phyloP scores from a whole-genome alignment of 371 early-diverging fungal genomes.

The Entomophthora muscae region DNA sequence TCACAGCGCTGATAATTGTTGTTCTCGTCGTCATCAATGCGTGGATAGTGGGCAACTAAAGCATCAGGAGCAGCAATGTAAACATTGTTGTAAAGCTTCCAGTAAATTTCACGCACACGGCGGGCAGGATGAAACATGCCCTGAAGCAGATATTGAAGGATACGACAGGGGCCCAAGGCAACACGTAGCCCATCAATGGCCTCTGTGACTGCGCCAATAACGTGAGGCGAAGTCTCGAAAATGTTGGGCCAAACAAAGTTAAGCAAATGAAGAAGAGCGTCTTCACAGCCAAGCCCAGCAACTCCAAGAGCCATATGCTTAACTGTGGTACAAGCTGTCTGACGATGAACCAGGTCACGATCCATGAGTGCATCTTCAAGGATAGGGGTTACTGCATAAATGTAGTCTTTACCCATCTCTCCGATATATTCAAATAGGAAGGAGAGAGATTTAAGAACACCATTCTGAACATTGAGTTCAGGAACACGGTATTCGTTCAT shows the following conservation, averaged over 20 bases:
- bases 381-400: conserved; percentile 86
- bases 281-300: conserved; percentile 82
- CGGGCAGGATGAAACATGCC: conserved; percentile 97
- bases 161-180: conserved; percentile 67
- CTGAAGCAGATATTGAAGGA: conserved; percentile 78
- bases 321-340: conserved; percentile 87
- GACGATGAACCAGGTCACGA: conserved; percentile 92
- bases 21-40: conserved; percentile 60
- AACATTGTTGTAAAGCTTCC: conserved; percentile 91
- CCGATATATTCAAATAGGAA: conserved; percentile 97
- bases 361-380: conserved; percentile 95
- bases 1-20: conserved; percentile 62
- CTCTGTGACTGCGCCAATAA: conserved; percentile 91
- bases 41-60: conserved; percentile 77
- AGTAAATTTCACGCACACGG: conserved; percentile 88
- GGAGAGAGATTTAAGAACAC: conserved; percentile 84
- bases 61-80: conserved; percentile 89
- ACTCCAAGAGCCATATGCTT: conserved; percentile 82
- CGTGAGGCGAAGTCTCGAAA: conserved; percentile 91
- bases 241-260: conserved; percentile 97
- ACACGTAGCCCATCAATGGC: conserved; percentile 88
- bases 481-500: conserved; percentile 98
- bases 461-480: conserved; percentile 94
- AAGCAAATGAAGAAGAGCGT: conserved; percentile 79
- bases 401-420: conserved; percentile 89